These are phyloP conservation scores for Auriscalpium orientale DNA, from an alignment of 768 basidiomycete species.

Conservation along the genomic window DNA sequence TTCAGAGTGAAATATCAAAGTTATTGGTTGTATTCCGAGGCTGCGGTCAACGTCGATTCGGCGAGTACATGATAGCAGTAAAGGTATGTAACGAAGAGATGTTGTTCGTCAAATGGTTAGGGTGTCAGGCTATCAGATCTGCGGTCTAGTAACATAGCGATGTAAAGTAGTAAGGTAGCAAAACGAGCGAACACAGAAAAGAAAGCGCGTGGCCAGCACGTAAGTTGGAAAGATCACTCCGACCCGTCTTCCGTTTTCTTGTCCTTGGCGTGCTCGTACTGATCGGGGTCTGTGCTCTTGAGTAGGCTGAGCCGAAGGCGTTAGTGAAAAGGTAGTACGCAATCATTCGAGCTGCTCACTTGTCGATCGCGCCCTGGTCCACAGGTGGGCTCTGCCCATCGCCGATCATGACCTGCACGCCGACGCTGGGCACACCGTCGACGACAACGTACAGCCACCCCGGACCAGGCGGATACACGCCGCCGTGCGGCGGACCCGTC, in stretches of 20 bases:
- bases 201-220: neutral
- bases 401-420: slow-evolving; percentile 60
- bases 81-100: no score
- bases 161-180: no score
- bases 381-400: slow-evolving; percentile 53
- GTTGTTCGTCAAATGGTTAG: no score
- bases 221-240: slow-evolving; percentile 5
- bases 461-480: slow-evolving; percentile 74
- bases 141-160: no score
- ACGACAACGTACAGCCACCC: slow-evolving; percentile 68
- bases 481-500: slow-evolving; percentile 54
- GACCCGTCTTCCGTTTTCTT: slow-evolving; percentile 8
- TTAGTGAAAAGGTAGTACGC: neutral
- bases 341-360: slow-evolving; percentile 34
- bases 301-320: slow-evolving; percentile 34
- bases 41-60: no score
- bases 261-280: slow-evolving; percentile 36
- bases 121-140: no score
- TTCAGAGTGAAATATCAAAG: no score
- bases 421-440: slow-evolving; percentile 58
- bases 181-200: no score
- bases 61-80: no score
- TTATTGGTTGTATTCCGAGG: no score
- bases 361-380: slow-evolving; percentile 45
- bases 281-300: slow-evolving; percentile 38